Evolutionary conservation across 768 basidiomycete genomes (phyloP).

Genomic region (Dioszegia crocea): DNA sequence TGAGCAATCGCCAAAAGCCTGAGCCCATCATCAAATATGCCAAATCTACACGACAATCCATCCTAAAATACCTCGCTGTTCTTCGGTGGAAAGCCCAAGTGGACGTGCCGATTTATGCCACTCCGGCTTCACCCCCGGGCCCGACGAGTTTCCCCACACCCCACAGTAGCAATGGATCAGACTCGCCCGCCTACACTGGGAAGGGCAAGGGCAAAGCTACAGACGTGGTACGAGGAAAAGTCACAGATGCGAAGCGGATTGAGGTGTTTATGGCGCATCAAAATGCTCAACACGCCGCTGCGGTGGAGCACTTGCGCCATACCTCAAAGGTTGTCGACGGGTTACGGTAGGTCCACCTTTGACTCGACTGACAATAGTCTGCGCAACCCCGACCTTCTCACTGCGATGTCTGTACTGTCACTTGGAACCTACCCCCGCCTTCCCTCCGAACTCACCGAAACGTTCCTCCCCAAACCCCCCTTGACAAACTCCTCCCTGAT

Average conservation of each 20-base stretch:
- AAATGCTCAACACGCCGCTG: slow-evolving; percentile 67
- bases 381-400: slow-evolving; percentile 88
- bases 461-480: slow-evolving; percentile 62
- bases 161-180: slow-evolving; percentile 30
- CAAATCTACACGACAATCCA: slow-evolving; percentile 33
- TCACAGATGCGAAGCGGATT: slow-evolving; percentile 40
- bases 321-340: slow-evolving; percentile 68
- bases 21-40: slow-evolving; percentile 39
- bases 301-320: slow-evolving; percentile 61
- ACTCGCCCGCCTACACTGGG: slow-evolving; percentile 25
- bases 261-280: slow-evolving; percentile 37
- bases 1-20: slow-evolving; percentile 25
- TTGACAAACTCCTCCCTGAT: slow-evolving; percentile 65
- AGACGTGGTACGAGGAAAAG: slow-evolving; percentile 24
- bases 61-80: slow-evolving; percentile 40
- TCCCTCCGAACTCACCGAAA: slow-evolving; percentile 76
- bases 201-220: slow-evolving; percentile 32
- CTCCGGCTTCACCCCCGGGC: neutral
- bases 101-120: slow-evolving; percentile 16
- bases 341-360: slow-evolving; percentile 60
- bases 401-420: slow-evolving; percentile 82
- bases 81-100: slow-evolving; percentile 41
- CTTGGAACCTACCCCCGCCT: slow-evolving; percentile 80
- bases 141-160: slow-evolving; percentile 36
- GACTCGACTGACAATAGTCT: slow-evolving; percentile 65